A percentile compares a stretch with the other conserved stretches of the same genome.
Evolutionary conservation across 768 basidiomycete genomes (phyloP).

Genomic region (Erythrobasidium yunnanense): DNA sequence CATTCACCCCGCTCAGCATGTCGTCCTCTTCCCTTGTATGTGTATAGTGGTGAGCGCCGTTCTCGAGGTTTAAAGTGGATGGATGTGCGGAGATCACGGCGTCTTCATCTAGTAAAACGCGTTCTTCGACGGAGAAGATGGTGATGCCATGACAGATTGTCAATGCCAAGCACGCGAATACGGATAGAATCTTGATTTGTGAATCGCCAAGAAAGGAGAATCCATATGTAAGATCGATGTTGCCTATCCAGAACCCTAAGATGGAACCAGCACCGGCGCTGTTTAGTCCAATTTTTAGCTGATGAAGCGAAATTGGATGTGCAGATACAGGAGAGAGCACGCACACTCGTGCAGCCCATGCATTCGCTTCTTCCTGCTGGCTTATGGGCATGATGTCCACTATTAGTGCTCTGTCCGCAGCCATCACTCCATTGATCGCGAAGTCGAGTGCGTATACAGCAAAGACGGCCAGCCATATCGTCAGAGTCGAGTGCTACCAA

Average conservation of each 20-base stretch:
- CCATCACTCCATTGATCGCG: slow-evolving; percentile 22
- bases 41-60: too few relatives aligned
- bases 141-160: slow-evolving; percentile 19
- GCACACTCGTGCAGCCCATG: slow-evolving; percentile 24
- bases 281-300: not conserved
- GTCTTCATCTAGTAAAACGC: slow-evolving; percentile 25
- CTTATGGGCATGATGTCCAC: slow-evolving; percentile 17
- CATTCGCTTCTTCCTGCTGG: slow-evolving; percentile 26
- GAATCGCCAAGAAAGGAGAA: slow-evolving; percentile 17
- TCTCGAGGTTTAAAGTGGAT: too few relatives aligned
- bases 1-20: too few relatives aligned
- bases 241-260: slow-evolving; percentile 25
- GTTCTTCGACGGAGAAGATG: slow-evolving; percentile 24
- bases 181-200: slow-evolving; percentile 26
- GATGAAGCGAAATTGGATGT: not conserved
- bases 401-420: slow-evolving; percentile 20
- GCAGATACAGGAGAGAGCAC: not conserved
- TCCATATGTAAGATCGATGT: not conserved
- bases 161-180: slow-evolving; percentile 12
- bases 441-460: slow-evolving; percentile 25
- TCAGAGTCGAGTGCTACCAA: slow-evolving; percentile 20
- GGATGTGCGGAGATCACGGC: not conserved
- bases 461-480: slow-evolving; percentile 24
- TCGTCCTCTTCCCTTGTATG: too few relatives aligned
- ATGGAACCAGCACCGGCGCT: slow-evolving; percentile 19